Evolutionary conservation across 2,329 filamentous ascomycete genomes (phyloP).

Genomic region (Alternaria angustiovoidea): DNA sequence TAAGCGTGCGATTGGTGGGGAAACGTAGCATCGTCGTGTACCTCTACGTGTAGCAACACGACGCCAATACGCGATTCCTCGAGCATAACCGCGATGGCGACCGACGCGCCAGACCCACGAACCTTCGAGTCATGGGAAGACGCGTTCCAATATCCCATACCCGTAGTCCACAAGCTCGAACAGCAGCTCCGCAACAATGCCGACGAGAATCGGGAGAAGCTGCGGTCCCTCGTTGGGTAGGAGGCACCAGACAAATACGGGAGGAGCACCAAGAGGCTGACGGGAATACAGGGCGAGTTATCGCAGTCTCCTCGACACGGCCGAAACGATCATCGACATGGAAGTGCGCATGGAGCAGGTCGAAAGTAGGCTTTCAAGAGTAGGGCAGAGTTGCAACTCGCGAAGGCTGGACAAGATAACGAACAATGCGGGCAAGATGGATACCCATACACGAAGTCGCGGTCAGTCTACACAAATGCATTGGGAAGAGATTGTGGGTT

Average conservation of each 20-base stretch:
- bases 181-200: constrained; percentile 70
- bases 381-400: constrained; percentile 81
- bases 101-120: constrained; percentile 64
- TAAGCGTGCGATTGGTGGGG: constrained; percentile 17
- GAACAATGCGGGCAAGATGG: constrained; percentile 64
- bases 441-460: constrained; percentile 49
- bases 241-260: constrained; percentile 20
- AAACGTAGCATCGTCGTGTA: constrained; percentile 18
- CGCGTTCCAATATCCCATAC: constrained; percentile 71
- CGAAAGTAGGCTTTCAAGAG: constrained; percentile 73
- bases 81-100: constrained; percentile 54
- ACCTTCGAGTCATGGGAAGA: constrained; percentile 70
- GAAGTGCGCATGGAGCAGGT: constrained; percentile 77
- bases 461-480: constrained; percentile 41
- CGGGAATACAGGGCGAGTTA: constrained; percentile 68
- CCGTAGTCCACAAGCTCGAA: constrained; percentile 68
- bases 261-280: constrained; percentile 7
- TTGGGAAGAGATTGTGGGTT: constrained; percentile 18
- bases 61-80: constrained; percentile 3
- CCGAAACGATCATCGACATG: constrained; percentile 94
- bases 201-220: constrained; percentile 70
- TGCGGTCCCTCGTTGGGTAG: constrained; percentile 72
- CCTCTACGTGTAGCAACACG: constrained; percentile 1
- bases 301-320: constrained; percentile 87
- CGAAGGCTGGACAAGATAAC: constrained; percentile 72